Conservation (phyloP, 2,329 filamentous ascomycete genomes). For the Pleomassaria siparia region DNA sequence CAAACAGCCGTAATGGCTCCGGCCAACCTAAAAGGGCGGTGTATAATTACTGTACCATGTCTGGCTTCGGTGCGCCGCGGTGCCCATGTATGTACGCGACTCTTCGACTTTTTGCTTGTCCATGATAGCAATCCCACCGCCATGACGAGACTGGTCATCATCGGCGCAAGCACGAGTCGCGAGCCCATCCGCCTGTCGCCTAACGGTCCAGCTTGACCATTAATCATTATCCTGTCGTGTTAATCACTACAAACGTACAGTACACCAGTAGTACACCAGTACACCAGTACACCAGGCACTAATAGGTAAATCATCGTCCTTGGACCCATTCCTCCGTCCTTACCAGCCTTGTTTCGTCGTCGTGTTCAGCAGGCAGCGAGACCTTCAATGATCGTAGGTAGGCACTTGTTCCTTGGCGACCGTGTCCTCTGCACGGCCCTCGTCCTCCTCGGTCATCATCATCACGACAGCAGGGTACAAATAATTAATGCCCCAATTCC, state of each 20-base stretch:
- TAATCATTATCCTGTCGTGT: no score
- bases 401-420: no score
- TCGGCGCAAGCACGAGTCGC: conserved; percentile 68
- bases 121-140: conserved; percentile 14
- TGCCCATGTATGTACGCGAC: conserved; percentile 12
- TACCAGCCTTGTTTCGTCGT: conserved; percentile 22
- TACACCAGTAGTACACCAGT: no score
- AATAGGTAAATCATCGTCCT: conserved; percentile 28
- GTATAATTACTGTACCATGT: conserved; percentile 12
- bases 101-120: conserved; percentile 16
- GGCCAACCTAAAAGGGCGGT: conserved; percentile 35
- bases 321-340: conserved; percentile 6
- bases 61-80: conserved; percentile 20
- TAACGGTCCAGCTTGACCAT: conserved; percentile 23
- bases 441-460: conserved; percentile 12
- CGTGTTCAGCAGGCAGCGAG: conserved; percentile 11
- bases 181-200: conserved; percentile 51
- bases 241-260: no score
- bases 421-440: not conserved
- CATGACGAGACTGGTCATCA: conserved; percentile 17
- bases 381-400: no score
- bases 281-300: conserved; percentile 5
- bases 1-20: conserved; percentile 29
- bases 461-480: conserved; percentile 1
- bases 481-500: not conserved